These are phyloP conservation scores for Lignosus rhinocerotis DNA, from an alignment of 1,284 basidiomycete species.

Conservation along the genomic window DNA sequence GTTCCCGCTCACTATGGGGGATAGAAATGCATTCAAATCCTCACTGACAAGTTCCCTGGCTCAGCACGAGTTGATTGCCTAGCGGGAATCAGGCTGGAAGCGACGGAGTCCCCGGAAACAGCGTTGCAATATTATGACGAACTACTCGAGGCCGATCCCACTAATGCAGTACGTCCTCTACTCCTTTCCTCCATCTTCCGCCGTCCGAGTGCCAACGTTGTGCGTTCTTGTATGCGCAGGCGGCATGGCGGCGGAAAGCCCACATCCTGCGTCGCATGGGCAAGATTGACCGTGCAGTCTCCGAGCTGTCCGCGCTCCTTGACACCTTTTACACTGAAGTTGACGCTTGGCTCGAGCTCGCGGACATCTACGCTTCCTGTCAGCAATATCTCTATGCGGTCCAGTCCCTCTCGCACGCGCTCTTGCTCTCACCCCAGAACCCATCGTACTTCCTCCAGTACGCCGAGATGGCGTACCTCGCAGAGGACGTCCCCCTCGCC, in stretches of 20 bases:
- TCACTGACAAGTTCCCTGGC: slow-evolving; percentile 74
- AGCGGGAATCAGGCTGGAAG: slow-evolving; percentile 87
- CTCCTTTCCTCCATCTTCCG: background rate
- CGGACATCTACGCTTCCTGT: slow-evolving; percentile 81
- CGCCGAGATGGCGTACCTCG: slow-evolving; percentile 86
- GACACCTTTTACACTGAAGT: slow-evolving; percentile 94
- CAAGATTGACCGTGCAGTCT: slow-evolving; percentile 65
- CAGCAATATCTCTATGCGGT: slow-evolving; percentile 73
- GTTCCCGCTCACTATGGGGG: background rate
- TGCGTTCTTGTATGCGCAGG: slow-evolving; percentile 41
- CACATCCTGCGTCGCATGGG: slow-evolving; percentile 67
- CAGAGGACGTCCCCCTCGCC: slow-evolving; percentile 72
- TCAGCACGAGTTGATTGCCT: slow-evolving; percentile 85
- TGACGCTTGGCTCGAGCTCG: slow-evolving; percentile 93
- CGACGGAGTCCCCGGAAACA: slow-evolving; percentile 59
- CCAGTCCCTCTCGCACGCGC: slow-evolving; percentile 77
- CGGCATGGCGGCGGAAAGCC: slow-evolving; percentile 83
- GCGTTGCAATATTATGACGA: slow-evolving; percentile 72
- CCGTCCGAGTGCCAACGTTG: background rate
- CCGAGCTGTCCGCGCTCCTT: slow-evolving; percentile 78
- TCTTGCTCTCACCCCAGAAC: slow-evolving; percentile 84
- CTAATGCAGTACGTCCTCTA: slow-evolving; percentile 69
- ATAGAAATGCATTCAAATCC: slow-evolving; percentile 66
- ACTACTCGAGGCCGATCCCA: slow-evolving; percentile 67
- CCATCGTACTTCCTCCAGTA: slow-evolving; percentile 81